phyloP scores from a whole-genome alignment of 2,329 filamentous ascomycete genomes.

The Phoma sp. region DNA sequence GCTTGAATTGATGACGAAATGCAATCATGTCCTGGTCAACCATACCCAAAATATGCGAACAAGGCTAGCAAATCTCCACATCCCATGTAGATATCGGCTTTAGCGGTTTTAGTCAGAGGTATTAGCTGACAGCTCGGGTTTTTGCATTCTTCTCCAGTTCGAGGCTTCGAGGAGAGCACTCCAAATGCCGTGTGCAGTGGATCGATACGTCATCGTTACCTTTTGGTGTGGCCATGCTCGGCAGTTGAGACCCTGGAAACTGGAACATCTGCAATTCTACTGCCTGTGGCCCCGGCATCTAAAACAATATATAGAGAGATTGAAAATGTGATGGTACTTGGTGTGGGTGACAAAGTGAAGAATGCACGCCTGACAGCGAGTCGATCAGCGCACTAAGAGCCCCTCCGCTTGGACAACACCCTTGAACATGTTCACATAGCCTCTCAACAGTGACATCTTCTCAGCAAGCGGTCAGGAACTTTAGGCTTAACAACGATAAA shows the following conservation, averaged over 20 bases:
- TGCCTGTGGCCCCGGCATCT: neutral
- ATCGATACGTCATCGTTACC: conserved; percentile 13
- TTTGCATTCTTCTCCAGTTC: neutral
- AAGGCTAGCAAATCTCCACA: neutral
- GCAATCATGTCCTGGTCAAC: neutral
- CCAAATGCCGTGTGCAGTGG: neutral
- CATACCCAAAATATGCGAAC: neutral
- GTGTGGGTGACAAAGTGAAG: neutral
- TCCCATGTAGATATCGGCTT: conserved; percentile 1
- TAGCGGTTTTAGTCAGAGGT: conserved; percentile 1
- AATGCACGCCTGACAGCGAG: neutral
- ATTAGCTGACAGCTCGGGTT: neutral
- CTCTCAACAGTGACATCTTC: too few species aligned
- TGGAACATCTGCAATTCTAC: neutral
- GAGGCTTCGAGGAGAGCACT: neutral
- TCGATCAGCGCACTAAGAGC: neutral
- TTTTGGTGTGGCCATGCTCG: neutral
- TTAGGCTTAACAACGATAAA: too few species aligned
- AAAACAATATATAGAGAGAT: neutral
- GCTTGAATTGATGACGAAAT: conserved; percentile 4
- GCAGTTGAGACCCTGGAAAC: conserved; percentile 1
- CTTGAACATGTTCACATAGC: too few species aligned
- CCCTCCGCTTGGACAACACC: neutral
- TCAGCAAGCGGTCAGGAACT: too few species aligned
- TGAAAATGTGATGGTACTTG: neutral